Conservation (phyloP, 306 rosid species). For the Albizia julibrissin region DNA sequence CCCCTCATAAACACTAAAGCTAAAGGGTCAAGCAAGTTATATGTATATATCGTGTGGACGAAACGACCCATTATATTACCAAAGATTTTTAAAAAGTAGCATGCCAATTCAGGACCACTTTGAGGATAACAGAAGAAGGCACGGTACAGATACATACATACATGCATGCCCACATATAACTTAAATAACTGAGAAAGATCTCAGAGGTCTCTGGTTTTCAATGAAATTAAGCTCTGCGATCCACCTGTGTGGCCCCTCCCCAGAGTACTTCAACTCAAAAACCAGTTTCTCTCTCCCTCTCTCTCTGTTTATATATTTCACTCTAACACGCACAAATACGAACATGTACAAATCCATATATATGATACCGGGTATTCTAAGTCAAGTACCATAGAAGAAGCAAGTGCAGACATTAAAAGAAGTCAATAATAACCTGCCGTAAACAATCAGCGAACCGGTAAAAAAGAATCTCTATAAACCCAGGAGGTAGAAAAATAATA, state of each 20-base stretch:
- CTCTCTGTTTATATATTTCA: not conserved
- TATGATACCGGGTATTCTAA: not conserved
- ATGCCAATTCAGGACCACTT: constrained; percentile 56
- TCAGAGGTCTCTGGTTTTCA: not conserved
- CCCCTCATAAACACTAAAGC: constrained; percentile 35
- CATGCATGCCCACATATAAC: not conserved
- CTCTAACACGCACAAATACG: constrained; percentile 6
- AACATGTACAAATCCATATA: not conserved
- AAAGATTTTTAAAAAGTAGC: not conserved
- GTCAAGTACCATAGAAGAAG: constrained; percentile 14
- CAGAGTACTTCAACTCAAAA: not conserved
- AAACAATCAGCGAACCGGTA: not conserved
- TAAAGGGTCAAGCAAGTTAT: constrained; percentile 44
- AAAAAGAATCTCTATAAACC: not conserved
- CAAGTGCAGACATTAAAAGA: constrained; percentile 31
- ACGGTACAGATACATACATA: not conserved
- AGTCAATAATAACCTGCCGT: not conserved
- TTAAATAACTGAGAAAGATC: constrained; percentile 17
- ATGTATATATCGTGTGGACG: constrained; percentile 36
- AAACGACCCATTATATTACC: constrained; percentile 15
- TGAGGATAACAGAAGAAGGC: constrained; percentile 28
- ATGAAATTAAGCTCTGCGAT: not conserved
- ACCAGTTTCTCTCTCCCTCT: not conserved
- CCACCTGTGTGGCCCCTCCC: not conserved
- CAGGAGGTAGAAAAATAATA: not conserved